Evolutionary conservation across 768 basidiomycete genomes (phyloP).

Genomic region (Tricholoma sp.): DNA sequence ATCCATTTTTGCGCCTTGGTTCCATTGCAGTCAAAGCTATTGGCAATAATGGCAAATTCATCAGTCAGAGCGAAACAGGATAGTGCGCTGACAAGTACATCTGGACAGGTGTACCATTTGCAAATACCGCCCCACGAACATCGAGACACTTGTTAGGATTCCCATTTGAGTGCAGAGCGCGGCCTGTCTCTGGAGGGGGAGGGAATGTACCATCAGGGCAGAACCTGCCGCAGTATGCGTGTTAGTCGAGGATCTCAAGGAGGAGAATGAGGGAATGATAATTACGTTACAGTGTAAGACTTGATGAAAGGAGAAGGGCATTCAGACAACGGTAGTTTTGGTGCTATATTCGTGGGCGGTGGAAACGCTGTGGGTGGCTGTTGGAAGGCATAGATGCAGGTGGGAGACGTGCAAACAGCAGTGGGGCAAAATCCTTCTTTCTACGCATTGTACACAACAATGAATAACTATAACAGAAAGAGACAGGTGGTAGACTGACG

Average conservation of each 20-base stretch:
- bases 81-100: conserved; percentile 12
- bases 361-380: conserved; percentile 22
- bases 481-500: conserved; percentile 12
- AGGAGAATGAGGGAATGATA: background rate
- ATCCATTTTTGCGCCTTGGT: conserved; percentile 27
- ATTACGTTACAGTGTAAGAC: background rate
- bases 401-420: background rate
- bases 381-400: conserved; percentile 12
- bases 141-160: conserved; percentile 24
- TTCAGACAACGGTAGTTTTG: conserved; percentile 16
- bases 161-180: conserved; percentile 19
- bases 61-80: no score
- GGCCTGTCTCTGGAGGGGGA: conserved; percentile 5
- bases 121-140: conserved; percentile 18
- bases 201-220: conserved; percentile 23
- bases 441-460: background rate
- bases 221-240: conserved; percentile 17
- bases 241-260: conserved; percentile 18
- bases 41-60: background rate
- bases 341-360: conserved; percentile 9
- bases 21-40: conserved; percentile 30
- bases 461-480: background rate
- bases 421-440: background rate
- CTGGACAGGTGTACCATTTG: conserved; percentile 24
- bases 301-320: conserved; percentile 10